Base-by-base conservation (phyloP, 2,329 filamentous ascomycete genomes). In the Diplodia corticola region DNA sequence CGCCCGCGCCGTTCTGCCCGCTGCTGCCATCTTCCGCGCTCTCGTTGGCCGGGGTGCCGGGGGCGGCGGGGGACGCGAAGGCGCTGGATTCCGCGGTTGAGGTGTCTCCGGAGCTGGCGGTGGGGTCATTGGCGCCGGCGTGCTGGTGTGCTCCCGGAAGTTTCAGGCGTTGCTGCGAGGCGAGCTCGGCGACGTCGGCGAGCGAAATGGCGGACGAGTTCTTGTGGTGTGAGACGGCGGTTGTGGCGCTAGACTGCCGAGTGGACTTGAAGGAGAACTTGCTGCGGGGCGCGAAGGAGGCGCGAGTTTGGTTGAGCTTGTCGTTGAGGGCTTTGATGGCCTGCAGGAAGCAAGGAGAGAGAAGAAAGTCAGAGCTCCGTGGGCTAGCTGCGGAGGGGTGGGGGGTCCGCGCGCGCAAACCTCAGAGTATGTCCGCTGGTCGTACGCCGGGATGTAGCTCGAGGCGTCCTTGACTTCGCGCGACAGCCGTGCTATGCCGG, bases 401-500 rank as follows among this genome's bases (percentile, higher is more conserved):
- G 51, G 44, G 44, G 28, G n/a, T 44, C 22, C 24, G 55, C n/a
- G 40, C 20, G 24, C n/a, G 67, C 73, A 64, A 78, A 93, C 91
- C 80, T 93, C 88, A 50, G 89, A 86, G 74, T 97, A 98, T 26
- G 90, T 89, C 71, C 91, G 88, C 76, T 95, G 92, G 73, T 98
- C 95, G 75, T 97, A 96, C 7, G 92, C 88, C 2, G 95, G 93
- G 17, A 97, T 87, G 70, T 89, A 92, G 65, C 89, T 88, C 1
- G 90, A 87, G 0, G 91, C 91, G 78, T 97, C 93, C 70, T 91
- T 89, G 46, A 97, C 91, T 72, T 95, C 89, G 69, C 90, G 90
- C 1, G 92, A 93, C 17, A 98, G 84, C 66, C 88, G 86, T 33
- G 91, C 89, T 72, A 98, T 95, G 68, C 88, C 87, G 17, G 90